Evolutionary conservation across 2,329 filamentous ascomycete genomes (phyloP).

Genomic region (Fusarium sp.): DNA sequence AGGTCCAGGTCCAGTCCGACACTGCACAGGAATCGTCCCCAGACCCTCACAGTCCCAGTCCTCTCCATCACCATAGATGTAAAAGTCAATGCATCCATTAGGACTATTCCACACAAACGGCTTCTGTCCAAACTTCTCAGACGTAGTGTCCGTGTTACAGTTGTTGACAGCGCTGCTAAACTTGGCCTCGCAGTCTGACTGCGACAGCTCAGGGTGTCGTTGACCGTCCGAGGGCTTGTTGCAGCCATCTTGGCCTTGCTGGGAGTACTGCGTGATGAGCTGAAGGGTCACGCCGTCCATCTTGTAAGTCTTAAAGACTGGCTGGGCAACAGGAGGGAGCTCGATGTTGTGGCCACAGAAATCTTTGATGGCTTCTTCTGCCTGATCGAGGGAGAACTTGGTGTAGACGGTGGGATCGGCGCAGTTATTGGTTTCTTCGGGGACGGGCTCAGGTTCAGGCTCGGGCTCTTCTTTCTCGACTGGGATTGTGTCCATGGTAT

Average conservation of each 20-base stretch:
- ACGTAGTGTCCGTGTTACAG: slow-evolving; percentile 2
- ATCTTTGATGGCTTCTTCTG: neutral
- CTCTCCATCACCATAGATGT: slow-evolving; percentile 1
- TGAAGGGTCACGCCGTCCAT: neutral
- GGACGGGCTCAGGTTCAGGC: neutral
- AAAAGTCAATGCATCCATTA: slow-evolving; percentile 10
- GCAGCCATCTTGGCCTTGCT: neutral
- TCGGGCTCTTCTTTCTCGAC: neutral
- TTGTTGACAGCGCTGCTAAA: slow-evolving; percentile 7
- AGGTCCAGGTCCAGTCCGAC: neutral
- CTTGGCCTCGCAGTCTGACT: neutral
- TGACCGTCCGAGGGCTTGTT: neutral
- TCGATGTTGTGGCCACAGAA: neutral
- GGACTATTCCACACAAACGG: slow-evolving; percentile 13
- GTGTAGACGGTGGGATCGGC: slow-evolving; percentile 10
- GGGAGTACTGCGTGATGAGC: neutral
- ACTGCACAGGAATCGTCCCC: slow-evolving; percentile 4
- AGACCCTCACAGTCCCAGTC: slow-evolving; percentile 7
- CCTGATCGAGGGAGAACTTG: slow-evolving; percentile 4
- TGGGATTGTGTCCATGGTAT: neutral
- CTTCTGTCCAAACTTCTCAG: slow-evolving; percentile 1
- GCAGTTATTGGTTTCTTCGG: slow-evolving; percentile 3
- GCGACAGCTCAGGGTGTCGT: neutral
- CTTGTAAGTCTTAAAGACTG: slow-evolving; percentile 1
- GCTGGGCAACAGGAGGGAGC: neutral